Conservation (phyloP, 108 stramenopile species). For the Schizochytrium sp. region DNA sequence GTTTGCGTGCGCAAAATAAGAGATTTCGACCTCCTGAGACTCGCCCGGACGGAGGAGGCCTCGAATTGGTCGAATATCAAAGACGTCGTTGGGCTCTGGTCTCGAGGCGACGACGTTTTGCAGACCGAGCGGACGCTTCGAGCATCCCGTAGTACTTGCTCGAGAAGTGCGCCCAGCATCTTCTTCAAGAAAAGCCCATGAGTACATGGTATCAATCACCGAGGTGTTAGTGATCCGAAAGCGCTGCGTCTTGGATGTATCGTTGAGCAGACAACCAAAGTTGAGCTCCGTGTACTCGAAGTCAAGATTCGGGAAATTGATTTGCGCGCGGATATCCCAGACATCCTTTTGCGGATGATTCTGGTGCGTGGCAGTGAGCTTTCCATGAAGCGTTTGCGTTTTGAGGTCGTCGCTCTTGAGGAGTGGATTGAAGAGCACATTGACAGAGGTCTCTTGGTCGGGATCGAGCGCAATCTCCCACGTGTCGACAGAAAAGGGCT, state of each 20-base stretch:
- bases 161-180: not conserved
- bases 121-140: not conserved
- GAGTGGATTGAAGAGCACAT: constrained; percentile 49
- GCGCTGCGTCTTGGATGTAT: constrained; percentile 47
- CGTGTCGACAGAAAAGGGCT: constrained; percentile 44
- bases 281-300: constrained; percentile 39
- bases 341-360: constrained; percentile 48
- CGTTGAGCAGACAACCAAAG: constrained; percentile 61
- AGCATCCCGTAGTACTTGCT: not conserved
- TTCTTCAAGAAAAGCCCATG: constrained; percentile 55
- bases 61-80: constrained; percentile 59
- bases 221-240: constrained; percentile 45
- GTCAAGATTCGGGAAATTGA: constrained; percentile 55
- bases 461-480: constrained; percentile 44
- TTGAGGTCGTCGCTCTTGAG: constrained; percentile 38
- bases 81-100: constrained; percentile 41
- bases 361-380: constrained; percentile 30
- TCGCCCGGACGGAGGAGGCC: constrained; percentile 45
- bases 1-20: constrained; percentile 49
- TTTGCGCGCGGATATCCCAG: constrained; percentile 35
- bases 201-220: constrained; percentile 28
- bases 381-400: constrained; percentile 35
- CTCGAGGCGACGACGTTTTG: not conserved
- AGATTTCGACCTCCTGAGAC: constrained; percentile 49
- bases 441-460: constrained; percentile 23